Conservation (phyloP, 1,284 basidiomycete species). For the Moniliophthora roreri region DNA sequence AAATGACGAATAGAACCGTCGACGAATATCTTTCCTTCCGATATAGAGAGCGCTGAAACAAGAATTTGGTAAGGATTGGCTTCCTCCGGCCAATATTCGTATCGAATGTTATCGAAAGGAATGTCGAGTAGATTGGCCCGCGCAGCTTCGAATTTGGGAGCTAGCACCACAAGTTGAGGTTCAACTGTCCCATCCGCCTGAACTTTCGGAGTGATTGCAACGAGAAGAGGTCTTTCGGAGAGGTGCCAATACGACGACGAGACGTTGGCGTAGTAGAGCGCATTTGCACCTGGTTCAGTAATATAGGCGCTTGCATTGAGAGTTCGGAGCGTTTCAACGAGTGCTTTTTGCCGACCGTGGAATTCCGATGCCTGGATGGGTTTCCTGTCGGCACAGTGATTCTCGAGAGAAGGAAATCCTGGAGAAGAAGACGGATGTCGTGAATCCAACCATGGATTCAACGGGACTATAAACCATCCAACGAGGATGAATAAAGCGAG, state of each 20-base stretch:
- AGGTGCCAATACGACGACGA: constrained; percentile 63
- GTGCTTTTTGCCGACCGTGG: constrained; percentile 46
- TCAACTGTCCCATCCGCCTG: constrained; percentile 25
- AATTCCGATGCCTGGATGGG: constrained; percentile 53
- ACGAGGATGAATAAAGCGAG: no score
- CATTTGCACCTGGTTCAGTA: constrained; percentile 74
- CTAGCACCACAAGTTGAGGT: constrained; percentile 59
- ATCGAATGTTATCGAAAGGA: constrained; percentile 46
- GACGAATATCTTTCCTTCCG: constrained; percentile 50
- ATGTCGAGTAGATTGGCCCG: constrained; percentile 64
- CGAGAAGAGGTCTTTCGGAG: constrained; percentile 76
- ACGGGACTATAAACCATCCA: background rate
- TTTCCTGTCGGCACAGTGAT: constrained; percentile 49
- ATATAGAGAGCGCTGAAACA: constrained; percentile 38
- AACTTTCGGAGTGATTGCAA: constrained; percentile 55
- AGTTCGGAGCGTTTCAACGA: constrained; percentile 49
- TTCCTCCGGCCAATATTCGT: constrained; percentile 75
- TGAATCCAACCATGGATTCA: background rate
- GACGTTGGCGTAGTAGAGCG: constrained; percentile 72
- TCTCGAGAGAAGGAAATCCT: constrained; percentile 37
- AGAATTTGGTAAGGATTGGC: constrained; percentile 65
- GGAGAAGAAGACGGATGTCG: no score
- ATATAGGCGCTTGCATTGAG: constrained; percentile 65
- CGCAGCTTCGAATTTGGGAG: constrained; percentile 75
- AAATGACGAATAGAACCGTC: constrained; percentile 62